phyloP scores from a whole-genome alignment of 805 yeast genomes.

The Wickerhamiella nectarea region DNA sequence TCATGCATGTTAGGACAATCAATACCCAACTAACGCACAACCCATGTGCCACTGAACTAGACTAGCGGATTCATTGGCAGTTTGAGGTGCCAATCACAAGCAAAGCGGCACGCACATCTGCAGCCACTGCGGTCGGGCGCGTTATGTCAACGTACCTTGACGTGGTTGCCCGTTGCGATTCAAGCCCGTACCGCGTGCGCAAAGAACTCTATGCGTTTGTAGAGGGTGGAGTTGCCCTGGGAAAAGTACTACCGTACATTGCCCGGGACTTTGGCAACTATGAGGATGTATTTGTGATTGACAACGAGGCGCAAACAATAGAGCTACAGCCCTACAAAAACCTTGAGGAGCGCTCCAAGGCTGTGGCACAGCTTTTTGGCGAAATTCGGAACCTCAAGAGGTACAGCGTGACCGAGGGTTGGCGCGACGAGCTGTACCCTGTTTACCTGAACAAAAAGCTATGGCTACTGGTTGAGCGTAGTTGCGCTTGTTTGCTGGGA shows the following conservation, averaged over 20 bases:
- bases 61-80: too few species aligned
- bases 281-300: conserved; percentile 1
- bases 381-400: conserved; percentile 17
- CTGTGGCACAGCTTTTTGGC: conserved; percentile 12
- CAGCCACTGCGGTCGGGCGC: not conserved
- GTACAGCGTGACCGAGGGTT: conserved; percentile 29
- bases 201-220: conserved; percentile 19
- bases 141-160: conserved; percentile 8
- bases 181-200: conserved; percentile 3
- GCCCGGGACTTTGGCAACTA: conserved; percentile 6
- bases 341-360: conserved; percentile 5
- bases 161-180: conserved; percentile 10
- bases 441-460: conserved; percentile 43
- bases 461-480: conserved; percentile 64
- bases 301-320: not conserved
- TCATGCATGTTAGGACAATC: too few species aligned
- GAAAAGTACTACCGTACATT: conserved; percentile 14
- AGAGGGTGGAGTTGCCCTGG: conserved; percentile 23
- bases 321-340: not conserved
- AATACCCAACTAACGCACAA: too few species aligned
- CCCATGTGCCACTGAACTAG: too few species aligned
- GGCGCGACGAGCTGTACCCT: conserved; percentile 78
- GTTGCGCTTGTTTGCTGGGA: conserved; percentile 70
- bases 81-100: too few species aligned
- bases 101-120: too few species aligned